Evolutionary conservation across 78 protist genomes (phyloP), one percentile per base, ranked within the genome.

Genomic region (Emiliania huxleyi): DNA sequence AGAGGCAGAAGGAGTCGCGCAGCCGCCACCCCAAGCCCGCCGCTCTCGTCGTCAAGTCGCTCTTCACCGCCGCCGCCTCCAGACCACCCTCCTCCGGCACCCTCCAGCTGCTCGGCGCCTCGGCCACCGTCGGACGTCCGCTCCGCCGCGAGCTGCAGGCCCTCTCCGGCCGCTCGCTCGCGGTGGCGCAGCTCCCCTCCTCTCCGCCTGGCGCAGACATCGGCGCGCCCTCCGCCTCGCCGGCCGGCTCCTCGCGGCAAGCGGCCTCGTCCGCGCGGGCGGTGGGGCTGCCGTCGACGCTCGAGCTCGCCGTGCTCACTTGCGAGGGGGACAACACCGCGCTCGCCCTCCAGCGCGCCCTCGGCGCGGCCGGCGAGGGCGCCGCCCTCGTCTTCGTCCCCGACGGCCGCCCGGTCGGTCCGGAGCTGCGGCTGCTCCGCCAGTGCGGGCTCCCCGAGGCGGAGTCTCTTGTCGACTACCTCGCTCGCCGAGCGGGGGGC

Each of bases 81-180:
- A 52, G 62, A 52, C 15, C 62, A 19, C 15, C 15, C 62, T 52
- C 62, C n/a, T n/a, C n/a, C n/a, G n/a, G n/a, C n/a, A n/a, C n/a
- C n/a, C n/a, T n/a, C n/a, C n/a, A 73, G 83, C 40, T 73, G 44
- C 2, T 73, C 22, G 83, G 33, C 18, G 37, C 44, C 18, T 77
- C 85, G 1, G 85, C 85, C 29, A 77, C 85, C 23, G 46, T 77
- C 8, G 85, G 85, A 19, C 85, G 85, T 11, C 85, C 85, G 85
- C 85, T 77, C 23, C 85, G 85, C 2, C 85, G 85, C 33, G 46
- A 40, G 46, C 85, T 77, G 29, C 46, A 18, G 35, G 18, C 29
- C 46, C 8, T 40, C 35, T 40, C 35, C 42, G 85, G 48, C 29
- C 42, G 85, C 35, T 0, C 44, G 8, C 46, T 77, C 18, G 33